Evolutionary conservation across 441 rosid species (phyloP).

Genomic region (Gossypium davidsonii): DNA sequence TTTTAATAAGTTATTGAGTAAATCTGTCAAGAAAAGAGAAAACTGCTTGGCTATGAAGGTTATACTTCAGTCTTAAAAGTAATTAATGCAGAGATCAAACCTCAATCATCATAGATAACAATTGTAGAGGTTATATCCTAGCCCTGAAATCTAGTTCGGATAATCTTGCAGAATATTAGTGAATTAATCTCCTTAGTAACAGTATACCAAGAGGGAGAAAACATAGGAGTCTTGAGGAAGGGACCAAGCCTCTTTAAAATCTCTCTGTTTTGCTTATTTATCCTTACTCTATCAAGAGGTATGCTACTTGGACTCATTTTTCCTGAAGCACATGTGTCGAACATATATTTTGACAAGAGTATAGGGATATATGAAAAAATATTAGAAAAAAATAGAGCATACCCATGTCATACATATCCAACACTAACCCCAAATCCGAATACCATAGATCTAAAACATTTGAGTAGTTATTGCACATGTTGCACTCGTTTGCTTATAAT

Average conservation of each 20-base stretch:
- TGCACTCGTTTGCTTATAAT: background rate
- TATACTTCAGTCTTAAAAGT: background rate
- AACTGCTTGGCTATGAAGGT: background rate
- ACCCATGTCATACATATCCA: background rate
- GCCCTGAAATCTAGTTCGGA: background rate
- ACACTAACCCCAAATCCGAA: background rate
- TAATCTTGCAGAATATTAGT: background rate
- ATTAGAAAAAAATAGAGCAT: background rate
- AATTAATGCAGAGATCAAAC: background rate
- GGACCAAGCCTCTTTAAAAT: constrained; percentile 2
- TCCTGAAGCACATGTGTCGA: background rate
- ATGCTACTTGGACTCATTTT: background rate
- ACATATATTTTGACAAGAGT: background rate
- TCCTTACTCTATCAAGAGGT: background rate
- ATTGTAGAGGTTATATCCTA: background rate
- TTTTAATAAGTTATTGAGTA: background rate
- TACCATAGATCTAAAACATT: background rate
- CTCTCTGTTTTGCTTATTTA: background rate
- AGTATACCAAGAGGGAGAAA: background rate
- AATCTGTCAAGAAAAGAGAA: background rate
- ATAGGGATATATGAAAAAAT: background rate
- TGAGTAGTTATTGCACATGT: background rate
- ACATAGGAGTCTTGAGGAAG: background rate
- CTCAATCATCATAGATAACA: background rate
- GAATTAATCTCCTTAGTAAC: background rate